Base-by-base conservation (phyloP, 2,329 filamentous ascomycete species). In the Hypoxylon sp. region DNA sequence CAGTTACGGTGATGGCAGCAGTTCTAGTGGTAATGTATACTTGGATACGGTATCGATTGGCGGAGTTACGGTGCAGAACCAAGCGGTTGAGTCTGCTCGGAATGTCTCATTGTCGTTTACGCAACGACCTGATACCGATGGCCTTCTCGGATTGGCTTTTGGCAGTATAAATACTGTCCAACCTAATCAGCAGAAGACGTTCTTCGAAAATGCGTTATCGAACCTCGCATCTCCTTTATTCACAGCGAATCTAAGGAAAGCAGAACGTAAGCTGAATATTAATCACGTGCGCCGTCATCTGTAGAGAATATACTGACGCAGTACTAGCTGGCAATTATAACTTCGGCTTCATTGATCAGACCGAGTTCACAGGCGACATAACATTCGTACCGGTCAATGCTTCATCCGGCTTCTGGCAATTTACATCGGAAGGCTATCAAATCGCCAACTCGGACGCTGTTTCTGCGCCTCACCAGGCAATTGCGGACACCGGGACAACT, bases 401-500 rank as follows among this genome's bases (percentile, higher is more conserved):
- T 70, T 82, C 81, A 49, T 75, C 86, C 28, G 89, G 89, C 13
- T 90, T 87, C 82, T 91, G 90, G 89, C 80, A 84, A 56, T 90
- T 91, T 81, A 86, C 82, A 23, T 81, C 86, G 14, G 80, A 82
- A 30, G 86, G 84, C 51, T 90, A 87, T 79, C 78, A 79, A 43
- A 75, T 90, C 64, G 88, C 88, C 57, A 56, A 62, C 56, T 65
- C 70, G 3, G 17, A 30, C 1, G 57, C 51, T 6, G 59, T 70
- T 10, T 65, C 70, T 2, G 45, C 63, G 6, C 66, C 73, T 1
- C 76, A 78, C 63, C 25, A 75, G n/a, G 76, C 73, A 1, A 77
- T 78, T 28, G 86, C 87, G 73, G 89, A 91, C 80, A 91, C 89
- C n/a, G 89, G 89, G 55, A 91, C 89, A 68, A 89, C 88, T 10